Base-by-base conservation (phyloP, 495 filamentous ascomycete species). In the Cladorrhinum samala region DNA sequence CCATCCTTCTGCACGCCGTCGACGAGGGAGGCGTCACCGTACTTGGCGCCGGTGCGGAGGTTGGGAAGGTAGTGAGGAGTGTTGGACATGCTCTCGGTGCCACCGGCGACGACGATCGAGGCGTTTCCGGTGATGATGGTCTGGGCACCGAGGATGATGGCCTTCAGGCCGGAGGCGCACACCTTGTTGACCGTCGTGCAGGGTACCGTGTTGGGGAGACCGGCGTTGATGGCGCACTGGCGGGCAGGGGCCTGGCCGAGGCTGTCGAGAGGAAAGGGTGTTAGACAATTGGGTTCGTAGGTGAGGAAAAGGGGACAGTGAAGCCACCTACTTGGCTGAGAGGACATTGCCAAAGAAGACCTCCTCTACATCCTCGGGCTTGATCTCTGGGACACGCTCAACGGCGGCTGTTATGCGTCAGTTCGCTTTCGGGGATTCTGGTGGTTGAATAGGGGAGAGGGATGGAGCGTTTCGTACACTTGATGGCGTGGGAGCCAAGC, bases 101-200 rank as follows among this genome's bases (percentile, higher is more conserved):
- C 93, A 60, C 92, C 93, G 39, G 89, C 94, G 14, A 98, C 86
- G 37, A 97, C 83, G 56, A 93, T 81, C 51, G 88, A 83, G 57
- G 93, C 91, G 62, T 85, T 93, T 55, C 93, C 91, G 25, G 90
- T 95, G 63, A 95, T 90, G 69, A 98, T 96, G 56, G 90, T 95
- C 75, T 97, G 93, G 21, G 93, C 86, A 46, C 87, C 94, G 51
- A 98, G 80, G 58, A 95, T 92, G 70, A 97, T 85, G 54, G 93
- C 90, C 75, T 98, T 98, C 63, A 96, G 64, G 39, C 83, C 82
- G 43, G 90, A 96, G 52, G 93, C 93, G 79, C 93, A 98, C 62
- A 98, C 93, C 75, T 98, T 98, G 84, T 97, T 98, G 53, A 98
- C 80, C 24, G 91, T 95, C 39, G 94, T 97, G 74, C 84, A 87